Evolutionary conservation across 1,284 basidiomycete genomes (phyloP).

Genomic region (Chalciporus sp.): DNA sequence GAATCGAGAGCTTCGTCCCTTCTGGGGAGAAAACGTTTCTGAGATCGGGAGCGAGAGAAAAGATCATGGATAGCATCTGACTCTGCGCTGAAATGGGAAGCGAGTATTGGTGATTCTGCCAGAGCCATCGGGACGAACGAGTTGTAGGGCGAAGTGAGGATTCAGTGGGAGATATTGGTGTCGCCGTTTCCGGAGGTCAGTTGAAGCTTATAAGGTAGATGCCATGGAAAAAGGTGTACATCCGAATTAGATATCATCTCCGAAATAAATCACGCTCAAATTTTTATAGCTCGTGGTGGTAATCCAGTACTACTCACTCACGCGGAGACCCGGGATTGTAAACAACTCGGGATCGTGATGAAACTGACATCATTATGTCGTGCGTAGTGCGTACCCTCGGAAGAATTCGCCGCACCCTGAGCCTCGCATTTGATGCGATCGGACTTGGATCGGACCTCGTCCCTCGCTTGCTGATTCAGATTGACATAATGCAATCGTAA

Average conservation of each 20-base stretch:
- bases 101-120: conserved; percentile 28
- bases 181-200: too few species aligned
- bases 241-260: background rate
- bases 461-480: too few species aligned
- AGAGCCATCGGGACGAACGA: conserved; percentile 29
- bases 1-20: conserved; percentile 71
- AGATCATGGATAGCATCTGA: conserved; percentile 46
- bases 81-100: conserved; percentile 29
- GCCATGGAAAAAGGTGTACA: too few species aligned
- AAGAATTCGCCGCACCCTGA: too few species aligned
- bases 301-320: too few species aligned
- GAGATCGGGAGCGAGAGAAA: conserved; percentile 41
- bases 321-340: too few species aligned
- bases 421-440: too few species aligned
- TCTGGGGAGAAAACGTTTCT: conserved; percentile 48
- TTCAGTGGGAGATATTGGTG: conserved; percentile 4
- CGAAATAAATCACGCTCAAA: background rate
- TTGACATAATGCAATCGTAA: too few species aligned
- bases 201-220: too few species aligned
- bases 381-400: too few species aligned
- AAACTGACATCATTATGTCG: background rate
- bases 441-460: too few species aligned
- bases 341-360: too few species aligned
- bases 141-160: background rate
- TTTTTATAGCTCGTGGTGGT: background rate